A percentile compares a stretch with the other conserved stretches of the same genome.
phyloP scores from a whole-genome alignment of 129 eudicot genomes.

The Pittosporum tobira region DNA sequence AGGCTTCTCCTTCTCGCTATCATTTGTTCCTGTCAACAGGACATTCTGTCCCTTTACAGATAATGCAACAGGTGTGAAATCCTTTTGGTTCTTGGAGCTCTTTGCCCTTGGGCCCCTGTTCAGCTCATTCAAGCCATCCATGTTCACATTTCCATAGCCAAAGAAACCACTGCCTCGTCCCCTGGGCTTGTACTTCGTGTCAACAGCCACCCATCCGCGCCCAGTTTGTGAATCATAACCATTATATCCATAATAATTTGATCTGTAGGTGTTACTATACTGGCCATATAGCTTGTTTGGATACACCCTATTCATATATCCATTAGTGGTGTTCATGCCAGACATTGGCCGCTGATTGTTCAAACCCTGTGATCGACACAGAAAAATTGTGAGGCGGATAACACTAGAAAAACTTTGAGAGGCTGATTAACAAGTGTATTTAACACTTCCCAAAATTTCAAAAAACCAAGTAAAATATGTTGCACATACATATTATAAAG shows the following conservation, averaged over 20 bases:
- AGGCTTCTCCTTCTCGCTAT: slow-evolving; percentile 8
- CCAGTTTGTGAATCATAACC: slow-evolving; percentile 19
- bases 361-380: slow-evolving; percentile 20
- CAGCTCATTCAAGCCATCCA: slow-evolving; percentile 33
- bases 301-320: slow-evolving; percentile 47
- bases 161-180: slow-evolving; percentile 20
- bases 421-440: too few relatives aligned
- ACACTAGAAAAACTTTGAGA: too few relatives aligned
- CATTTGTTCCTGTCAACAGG: neutral
- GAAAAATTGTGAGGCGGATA: too few relatives aligned
- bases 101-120: slow-evolving; percentile 40
- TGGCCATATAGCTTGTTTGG: slow-evolving; percentile 33
- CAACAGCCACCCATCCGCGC: slow-evolving; percentile 31
- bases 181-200: slow-evolving; percentile 29
- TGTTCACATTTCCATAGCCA: slow-evolving; percentile 21
- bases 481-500: neutral
- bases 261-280: slow-evolving; percentile 20
- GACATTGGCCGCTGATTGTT: slow-evolving; percentile 47
- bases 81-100: slow-evolving; percentile 24
- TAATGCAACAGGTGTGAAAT: slow-evolving; percentile 5
- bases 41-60: slow-evolving; percentile 23
- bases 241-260: slow-evolving; percentile 24
- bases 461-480: too few relatives aligned
- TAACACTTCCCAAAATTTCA: neutral
- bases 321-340: slow-evolving; percentile 34